These are phyloP conservation scores for Symmetrospora coprosmae DNA, from an alignment of 768 basidiomycete species.

Conservation along the genomic window DNA sequence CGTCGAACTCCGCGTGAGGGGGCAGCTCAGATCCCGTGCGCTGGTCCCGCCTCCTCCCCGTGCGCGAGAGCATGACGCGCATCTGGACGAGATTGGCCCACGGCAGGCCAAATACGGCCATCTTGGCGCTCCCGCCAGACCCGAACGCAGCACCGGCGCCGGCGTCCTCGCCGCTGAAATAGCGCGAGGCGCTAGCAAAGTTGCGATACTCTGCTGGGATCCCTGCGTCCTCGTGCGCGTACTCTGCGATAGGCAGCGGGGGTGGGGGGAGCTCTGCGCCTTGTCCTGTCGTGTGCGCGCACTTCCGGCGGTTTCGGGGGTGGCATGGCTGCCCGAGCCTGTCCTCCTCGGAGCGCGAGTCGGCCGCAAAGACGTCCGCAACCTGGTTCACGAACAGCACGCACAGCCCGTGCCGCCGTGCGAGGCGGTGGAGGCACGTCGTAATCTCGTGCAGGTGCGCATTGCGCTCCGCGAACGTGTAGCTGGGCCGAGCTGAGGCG, in stretches of 20 bases:
- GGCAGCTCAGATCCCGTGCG: background rate
- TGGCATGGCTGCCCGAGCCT: background rate
- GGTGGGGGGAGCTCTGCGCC: too few relatives aligned
- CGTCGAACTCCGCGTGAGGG: background rate
- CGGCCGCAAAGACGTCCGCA: slow-evolving; percentile 52
- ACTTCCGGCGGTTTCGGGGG: too few relatives aligned
- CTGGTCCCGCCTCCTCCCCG: slow-evolving; percentile 44
- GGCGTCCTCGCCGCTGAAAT: slow-evolving; percentile 5
- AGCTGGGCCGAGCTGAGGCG: background rate
- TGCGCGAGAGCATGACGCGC: slow-evolving; percentile 67
- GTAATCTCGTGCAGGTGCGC: slow-evolving; percentile 56
- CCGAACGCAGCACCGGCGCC: background rate
- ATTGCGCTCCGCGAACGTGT: slow-evolving; percentile 53
- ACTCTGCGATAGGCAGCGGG: too few relatives aligned
- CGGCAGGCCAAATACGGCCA: slow-evolving; percentile 69
- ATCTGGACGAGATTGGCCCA: slow-evolving; percentile 90
- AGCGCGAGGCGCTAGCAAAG: slow-evolving; percentile 7
- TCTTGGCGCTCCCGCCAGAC: slow-evolving; percentile 45
- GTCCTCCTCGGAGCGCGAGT: background rate
- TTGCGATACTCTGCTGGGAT: slow-evolving; percentile 14
- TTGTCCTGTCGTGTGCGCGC: too few relatives aligned
- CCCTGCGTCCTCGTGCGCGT: background rate
- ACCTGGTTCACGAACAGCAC: slow-evolving; percentile 83
- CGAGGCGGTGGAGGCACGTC: slow-evolving; percentile 55
- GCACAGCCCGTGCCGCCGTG: slow-evolving; percentile 50